Base-by-base conservation (phyloP, 192 early-diverging fungal species). In the Piromyces finnis region DNA sequence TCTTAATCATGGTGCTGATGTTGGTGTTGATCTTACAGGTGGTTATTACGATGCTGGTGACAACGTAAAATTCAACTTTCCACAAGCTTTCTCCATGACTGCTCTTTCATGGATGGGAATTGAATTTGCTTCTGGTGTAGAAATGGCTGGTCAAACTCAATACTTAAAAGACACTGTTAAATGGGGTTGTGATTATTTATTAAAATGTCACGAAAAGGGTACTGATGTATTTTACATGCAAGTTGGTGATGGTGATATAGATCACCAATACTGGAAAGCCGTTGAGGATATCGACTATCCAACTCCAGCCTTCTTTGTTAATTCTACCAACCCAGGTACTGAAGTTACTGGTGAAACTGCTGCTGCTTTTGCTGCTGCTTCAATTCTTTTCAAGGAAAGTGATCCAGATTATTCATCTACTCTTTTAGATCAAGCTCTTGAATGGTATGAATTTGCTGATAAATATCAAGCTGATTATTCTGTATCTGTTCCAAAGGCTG, bases 161-260 rank as follows among this genome's bases (percentile, higher is more conserved):
- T 85, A 89, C 77, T 79, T 91, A 2, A 80, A 82, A 36, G 85
- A 84, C 78, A 89, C 86, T 84, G 41, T 91, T 13, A 86, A 86
- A 78, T 91, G 89, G 89, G 89, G 89, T 30, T 90, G 85, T 77
- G 89, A 91, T 79, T 91, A 89, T 88, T 59, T 91, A 59, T 86
- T 89, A 32, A 87, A 89, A 35, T 88, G 88, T 3, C 89, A 91
- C 81, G 86, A 88, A 77, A 82, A 88, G 29, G 41, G 41, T 51
- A 78, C 84, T 78, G 83, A 88, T 79, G 85, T 84, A 9, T 81
- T 91, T 28, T 87, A 84, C 81, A 87, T 88, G 30, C 87, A 88
- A 81, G 87, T 87, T 82, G 79, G 28, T 41, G 29, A 16, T 35
- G 51, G 27, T 88, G 78, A 88, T 89, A 37, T 88, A 87, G 77